Evolutionary conservation across 78 protist genomes (phyloP).

Genomic region (Dictyostelium firmibasis): DNA sequence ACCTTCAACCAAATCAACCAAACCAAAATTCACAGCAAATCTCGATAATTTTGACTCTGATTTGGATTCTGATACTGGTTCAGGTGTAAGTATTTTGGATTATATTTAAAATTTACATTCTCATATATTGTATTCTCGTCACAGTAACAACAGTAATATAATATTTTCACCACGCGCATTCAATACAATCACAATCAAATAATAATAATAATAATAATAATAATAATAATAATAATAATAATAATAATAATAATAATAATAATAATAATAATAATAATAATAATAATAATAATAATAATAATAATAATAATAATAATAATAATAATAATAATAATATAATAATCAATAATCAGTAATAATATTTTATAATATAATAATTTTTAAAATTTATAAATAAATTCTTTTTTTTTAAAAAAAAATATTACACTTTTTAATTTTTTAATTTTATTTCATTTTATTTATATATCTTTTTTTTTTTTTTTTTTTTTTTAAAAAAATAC

Average conservation of each 20-base stretch:
- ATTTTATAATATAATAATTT: slow-evolving; percentile 4
- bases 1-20: background rate
- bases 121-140: background rate
- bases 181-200: background rate
- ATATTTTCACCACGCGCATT: background rate
- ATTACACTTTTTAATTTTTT: background rate
- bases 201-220: background rate
- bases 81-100: slow-evolving; percentile 8
- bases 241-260: too few species aligned
- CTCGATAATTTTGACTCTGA: slow-evolving; percentile 12
- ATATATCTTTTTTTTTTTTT: background rate
- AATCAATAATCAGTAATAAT: background rate
- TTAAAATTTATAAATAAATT: slow-evolving; percentile 5
- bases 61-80: background rate
- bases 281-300: too few species aligned
- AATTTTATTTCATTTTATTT: background rate
- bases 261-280: too few species aligned
- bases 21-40: slow-evolving; percentile 62
- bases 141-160: background rate
- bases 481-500: background rate
- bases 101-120: background rate
- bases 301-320: background rate
- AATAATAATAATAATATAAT: background rate
- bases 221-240: background rate
- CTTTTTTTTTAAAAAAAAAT: background rate